Conservation (phyloP, 1,139 yeast species). For the Scheffersomyces illinoinensis region DNA sequence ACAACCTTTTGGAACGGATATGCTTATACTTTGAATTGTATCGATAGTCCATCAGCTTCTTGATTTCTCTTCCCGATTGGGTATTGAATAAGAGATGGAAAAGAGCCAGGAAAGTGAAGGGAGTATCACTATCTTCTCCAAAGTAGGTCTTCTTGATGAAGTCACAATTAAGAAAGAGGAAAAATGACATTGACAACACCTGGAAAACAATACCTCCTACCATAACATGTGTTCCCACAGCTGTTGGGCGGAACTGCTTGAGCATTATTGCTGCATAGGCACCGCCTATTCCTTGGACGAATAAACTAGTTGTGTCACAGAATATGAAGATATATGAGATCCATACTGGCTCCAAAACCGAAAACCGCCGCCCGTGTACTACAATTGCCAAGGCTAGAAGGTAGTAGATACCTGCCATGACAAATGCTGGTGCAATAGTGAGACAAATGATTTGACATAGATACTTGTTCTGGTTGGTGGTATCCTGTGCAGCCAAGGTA, state of each 20-base stretch:
- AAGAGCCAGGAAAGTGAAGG: slow-evolving; percentile 4
- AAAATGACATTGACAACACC: slow-evolving; percentile 37
- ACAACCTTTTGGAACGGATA: slow-evolving; percentile 17
- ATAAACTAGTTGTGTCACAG: slow-evolving; percentile 34
- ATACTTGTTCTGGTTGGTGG: slow-evolving; percentile 20
- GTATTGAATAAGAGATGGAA: slow-evolving; percentile 26
- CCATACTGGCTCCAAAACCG: slow-evolving; percentile 32
- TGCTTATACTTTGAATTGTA: slow-evolving; percentile 17
- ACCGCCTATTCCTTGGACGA: slow-evolving; percentile 41
- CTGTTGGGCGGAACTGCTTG: slow-evolving; percentile 14
- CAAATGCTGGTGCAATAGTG: slow-evolving; percentile 41
- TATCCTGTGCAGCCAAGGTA: slow-evolving; percentile 15
- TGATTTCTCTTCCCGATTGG: slow-evolving; percentile 14
- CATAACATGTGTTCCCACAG: slow-evolving; percentile 35
- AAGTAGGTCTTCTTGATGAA: slow-evolving; percentile 28
- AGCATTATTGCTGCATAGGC: slow-evolving; percentile 31
- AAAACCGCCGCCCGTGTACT: slow-evolving; percentile 26
- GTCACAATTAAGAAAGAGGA: slow-evolving; percentile 26
- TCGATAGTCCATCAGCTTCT: slow-evolving; percentile 16
- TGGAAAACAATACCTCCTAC: slow-evolving; percentile 41
- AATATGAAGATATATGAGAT: slow-evolving; percentile 36
- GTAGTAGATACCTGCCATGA: slow-evolving; percentile 43
- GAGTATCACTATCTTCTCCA: slow-evolving; percentile 1
- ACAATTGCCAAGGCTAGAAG: slow-evolving; percentile 36
- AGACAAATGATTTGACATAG: slow-evolving; percentile 35